Evolutionary conservation across 306 rosid genomes (phyloP), one percentile per base, ranked within the genome.

Genomic region (Cucumis melo): DNA sequence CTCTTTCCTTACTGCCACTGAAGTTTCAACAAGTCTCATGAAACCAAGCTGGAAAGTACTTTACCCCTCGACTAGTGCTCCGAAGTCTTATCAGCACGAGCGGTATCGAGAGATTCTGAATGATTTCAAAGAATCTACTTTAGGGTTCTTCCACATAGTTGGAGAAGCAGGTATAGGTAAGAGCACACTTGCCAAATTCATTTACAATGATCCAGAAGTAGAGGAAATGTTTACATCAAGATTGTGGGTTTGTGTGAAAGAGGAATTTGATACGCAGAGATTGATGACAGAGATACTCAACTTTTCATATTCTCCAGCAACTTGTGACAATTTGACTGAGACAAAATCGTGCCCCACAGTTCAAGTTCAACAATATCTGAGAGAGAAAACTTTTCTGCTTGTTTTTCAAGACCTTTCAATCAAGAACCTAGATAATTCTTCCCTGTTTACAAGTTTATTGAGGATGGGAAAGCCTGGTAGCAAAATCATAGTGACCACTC

Each of bases 181-280:
- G 56, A 68, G 74, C 74, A 68, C 74, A 44, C 56, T 68, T 21
- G 74, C 38, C 55, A 68, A 44, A 68, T 68, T 44, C 74, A 1
- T 68, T 2, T 68, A 68, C 74, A 21, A 44, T 44, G 2, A 68
- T 68, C 1, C 1, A 5, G 38, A 21, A 1, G 74, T 68, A 44
- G 36, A 12, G 4, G 5, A 0, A 0, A 44, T 2, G 55, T 42
- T 10, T 44, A 0, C 19, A 20, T 23, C 36, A 14, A 68, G 74
- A 44, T 41, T 0, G n/a, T 68, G 74, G 74, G 74, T 68, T 44
- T 68, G 56, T 68, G 56, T 42, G 36, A 12, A 68, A 44, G 74
- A 68, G 10, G 74, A 27, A 11, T 68, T 21, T 68, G 38, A 68
- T 24, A 68, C 55, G 44, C 55, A 23, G 6, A 68, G 56, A 68